Evolutionary conservation across 768 basidiomycete genomes (phyloP), one percentile per base, ranked within the genome.

Genomic region (Macrolepiota fuliginosa): DNA sequence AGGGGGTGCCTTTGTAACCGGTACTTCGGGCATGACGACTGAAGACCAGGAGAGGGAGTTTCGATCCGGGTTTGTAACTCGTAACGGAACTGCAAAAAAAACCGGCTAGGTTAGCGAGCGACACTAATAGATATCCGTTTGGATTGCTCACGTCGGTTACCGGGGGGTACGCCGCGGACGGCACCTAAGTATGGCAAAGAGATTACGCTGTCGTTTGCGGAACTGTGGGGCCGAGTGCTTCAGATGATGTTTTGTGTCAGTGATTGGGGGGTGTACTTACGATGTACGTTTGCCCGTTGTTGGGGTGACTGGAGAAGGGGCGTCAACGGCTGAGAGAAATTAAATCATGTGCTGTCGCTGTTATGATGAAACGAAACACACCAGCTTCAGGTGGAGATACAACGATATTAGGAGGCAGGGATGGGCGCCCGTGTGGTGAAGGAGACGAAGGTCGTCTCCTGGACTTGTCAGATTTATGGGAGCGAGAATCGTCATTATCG

Each of bases 141-240:
- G 29, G 47, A 47, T 49, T 53, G 69, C 77, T 45, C 62, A 81
- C 81, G 65, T 69, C 80, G 77, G 71, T 83, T 77, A 58, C 78
- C 75, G 22, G 74, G 68, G 25, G 82, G 82, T 15, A 83, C 81
- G 58, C 75, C 75, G 39, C 80, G 73, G 39, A 83, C 73, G 71
- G 78, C 75, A 62, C 75, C 77, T 59, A 83, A 71, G 58, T 78
- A 72, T 24, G 81, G 81, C n/a, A 83, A 71, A 13, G 80, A 81
- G 65, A 78, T 78, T 36, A 83, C 81, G 58, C 81, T 83, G 50
- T 75, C 74, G 32, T 75, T 74, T 52, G 79, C 77, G 56, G 78
- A 77, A 25, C 80, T 80, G 62, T 53, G 72, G 39, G 72, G 67
- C 56, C 67, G 69, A 37, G 71, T 73, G 46, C 70, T 56, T 47